Percentiles rank a stretch among this genome's conserved stretches.
Evolutionary conservation across 371 early-diverging fungal genomes (phyloP).

Genomic region (Mycotypha africana): DNA sequence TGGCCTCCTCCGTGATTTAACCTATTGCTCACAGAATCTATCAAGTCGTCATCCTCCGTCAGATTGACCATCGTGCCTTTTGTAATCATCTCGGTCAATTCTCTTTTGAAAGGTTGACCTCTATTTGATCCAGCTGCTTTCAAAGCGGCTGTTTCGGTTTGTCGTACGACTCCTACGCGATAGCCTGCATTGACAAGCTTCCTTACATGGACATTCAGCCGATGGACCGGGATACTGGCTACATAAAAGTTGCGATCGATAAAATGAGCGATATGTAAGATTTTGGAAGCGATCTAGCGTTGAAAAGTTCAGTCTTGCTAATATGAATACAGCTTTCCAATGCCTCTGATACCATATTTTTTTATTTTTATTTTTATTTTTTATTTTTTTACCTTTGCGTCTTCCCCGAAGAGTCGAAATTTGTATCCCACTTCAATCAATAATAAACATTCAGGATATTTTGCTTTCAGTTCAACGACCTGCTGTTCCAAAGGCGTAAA

Average conservation of each 20-base stretch:
- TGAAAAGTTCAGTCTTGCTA: no score
- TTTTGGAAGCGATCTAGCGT: slow-evolving; percentile 55
- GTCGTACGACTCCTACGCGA: slow-evolving; percentile 84
- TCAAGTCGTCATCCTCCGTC: slow-evolving; percentile 69
- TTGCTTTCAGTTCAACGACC: slow-evolving; percentile 64
- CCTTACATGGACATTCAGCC: slow-evolving; percentile 69
- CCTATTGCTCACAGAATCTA: slow-evolving; percentile 12
- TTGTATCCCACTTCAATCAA: slow-evolving; percentile 90
- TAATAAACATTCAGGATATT: slow-evolving; percentile 67
- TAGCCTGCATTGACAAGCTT: slow-evolving; percentile 77
- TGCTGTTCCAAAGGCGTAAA: slow-evolving; percentile 83
- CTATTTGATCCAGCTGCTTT: slow-evolving; percentile 75
- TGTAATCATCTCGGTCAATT: slow-evolving; percentile 73
- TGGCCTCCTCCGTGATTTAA: slow-evolving; percentile 30
- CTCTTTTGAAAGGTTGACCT: slow-evolving; percentile 68
- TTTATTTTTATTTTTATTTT: no score
- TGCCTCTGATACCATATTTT: no score
- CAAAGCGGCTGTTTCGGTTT: slow-evolving; percentile 81
- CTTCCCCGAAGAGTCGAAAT: slow-evolving; percentile 78
- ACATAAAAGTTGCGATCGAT: slow-evolving; percentile 74
- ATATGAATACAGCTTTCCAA: background rate
- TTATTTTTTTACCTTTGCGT: slow-evolving; percentile 50
- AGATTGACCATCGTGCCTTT: slow-evolving; percentile 74
- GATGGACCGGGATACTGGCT: slow-evolving; percentile 75
- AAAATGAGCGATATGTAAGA: slow-evolving; percentile 74